Percentiles rank a stretch among this genome's conserved stretches.
phyloP scores from a whole-genome alignment of 2,329 filamentous ascomycete genomes.

The Cytospora piceicola region DNA sequence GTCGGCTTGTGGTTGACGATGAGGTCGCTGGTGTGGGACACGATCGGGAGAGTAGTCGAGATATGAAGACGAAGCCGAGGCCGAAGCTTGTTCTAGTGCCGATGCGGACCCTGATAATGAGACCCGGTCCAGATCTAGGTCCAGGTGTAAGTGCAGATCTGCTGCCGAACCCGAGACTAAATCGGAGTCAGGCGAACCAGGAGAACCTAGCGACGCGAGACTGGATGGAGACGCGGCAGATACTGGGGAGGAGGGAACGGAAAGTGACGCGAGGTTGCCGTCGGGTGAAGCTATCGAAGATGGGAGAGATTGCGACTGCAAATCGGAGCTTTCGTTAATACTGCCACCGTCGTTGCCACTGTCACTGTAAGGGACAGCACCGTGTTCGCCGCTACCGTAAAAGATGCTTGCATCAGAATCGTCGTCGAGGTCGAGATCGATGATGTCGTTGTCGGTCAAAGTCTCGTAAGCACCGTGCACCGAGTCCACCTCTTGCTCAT shows the following conservation, averaged over 20 bases:
- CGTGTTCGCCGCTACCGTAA: neutral
- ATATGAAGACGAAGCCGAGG: slow-evolving; percentile 11
- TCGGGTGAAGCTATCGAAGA: neutral
- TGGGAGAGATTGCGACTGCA: neutral
- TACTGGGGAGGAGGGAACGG: neutral
- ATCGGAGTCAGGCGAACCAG: neutral
- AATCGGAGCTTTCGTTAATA: neutral
- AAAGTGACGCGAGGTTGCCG: neutral
- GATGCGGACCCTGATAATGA: neutral
- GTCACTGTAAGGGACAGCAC: neutral
- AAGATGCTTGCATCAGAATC: neutral
- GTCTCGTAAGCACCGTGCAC: neutral
- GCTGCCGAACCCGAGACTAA: slow-evolving; percentile 7
- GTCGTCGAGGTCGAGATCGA: neutral
- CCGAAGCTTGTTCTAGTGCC: slow-evolving; percentile 13
- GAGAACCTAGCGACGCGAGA: neutral
- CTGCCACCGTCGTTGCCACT: neutral
- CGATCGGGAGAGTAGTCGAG: neutral
- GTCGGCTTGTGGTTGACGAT: slow-evolving; percentile 13
- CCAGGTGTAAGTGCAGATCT: slow-evolving; percentile 7
- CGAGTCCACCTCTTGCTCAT: neutral
- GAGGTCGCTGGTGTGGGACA: slow-evolving; percentile 7
- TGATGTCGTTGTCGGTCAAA: neutral
- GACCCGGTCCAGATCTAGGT: neutral
- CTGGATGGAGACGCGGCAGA: neutral